Evolutionary conservation across 257 asterid genomes (phyloP), one percentile per base, ranked within the genome.

Genomic region (Datura wrightii): DNA sequence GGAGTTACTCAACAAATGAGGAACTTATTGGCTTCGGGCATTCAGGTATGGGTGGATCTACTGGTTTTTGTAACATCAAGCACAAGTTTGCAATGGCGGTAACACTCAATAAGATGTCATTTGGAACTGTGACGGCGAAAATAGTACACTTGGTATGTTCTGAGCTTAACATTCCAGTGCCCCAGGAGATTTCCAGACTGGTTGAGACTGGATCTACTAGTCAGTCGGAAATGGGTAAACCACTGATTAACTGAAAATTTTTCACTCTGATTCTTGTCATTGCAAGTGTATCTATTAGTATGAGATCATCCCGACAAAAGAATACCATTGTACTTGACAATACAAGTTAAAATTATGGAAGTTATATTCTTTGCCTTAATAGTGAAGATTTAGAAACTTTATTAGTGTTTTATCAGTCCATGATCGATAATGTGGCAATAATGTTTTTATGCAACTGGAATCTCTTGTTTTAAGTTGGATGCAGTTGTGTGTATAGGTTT

Each of bases 1-100:
- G 96, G 86, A 89, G 94, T 16, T 85, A 85, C 89, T 88, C 99
- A 3, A 89, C 85, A 83, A 94, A 91, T 10, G 95, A 92, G 41
- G 85, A 80, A 53, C 82, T 94, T 89, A 89, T 94, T 41, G 99
- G 99, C 52, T 96, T 94, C 15, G 99, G 99, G 82, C 99, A 96
- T 86, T 92, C 98, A 0, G 99, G 99, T 19, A 88, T 96, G 82
- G 99, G 99, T 31, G 99, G 99, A n/a, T 96, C 99, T 13, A 93
- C 95, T 0, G 98, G 97, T 41, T 93, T 85, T 24, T 94, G 98
- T 24, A 92, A 94, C 86, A 87, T 92, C 18, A 87, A 93, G 6
- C 86, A 93, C 89, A 89, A 96, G 83, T 96, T 96, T 66, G 92
- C 97, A 5, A 90, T 96, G 79, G 91, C 94, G 19, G 91, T 96